Evolutionary conservation across 2,329 filamentous ascomycete genomes (phyloP).

Genomic region (Claviceps sp.): DNA sequence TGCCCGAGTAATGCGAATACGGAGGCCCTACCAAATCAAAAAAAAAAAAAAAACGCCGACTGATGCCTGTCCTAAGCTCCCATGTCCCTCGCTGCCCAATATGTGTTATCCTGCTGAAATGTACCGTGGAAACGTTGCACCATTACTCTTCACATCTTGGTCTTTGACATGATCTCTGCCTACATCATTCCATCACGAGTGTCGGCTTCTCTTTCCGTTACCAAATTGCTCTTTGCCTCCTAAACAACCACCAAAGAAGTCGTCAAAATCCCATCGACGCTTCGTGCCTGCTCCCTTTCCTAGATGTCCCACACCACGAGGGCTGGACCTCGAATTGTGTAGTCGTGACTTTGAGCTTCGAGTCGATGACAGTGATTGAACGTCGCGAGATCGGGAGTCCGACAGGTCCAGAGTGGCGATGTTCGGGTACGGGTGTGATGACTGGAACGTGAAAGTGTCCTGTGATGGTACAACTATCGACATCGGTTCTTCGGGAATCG

Average conservation of each 20-base stretch:
- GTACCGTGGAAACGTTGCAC: conserved; percentile 5
- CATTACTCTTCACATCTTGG: conserved; percentile 5
- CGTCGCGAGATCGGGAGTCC: conserved; percentile 32
- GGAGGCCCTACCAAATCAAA: conserved; percentile 14
- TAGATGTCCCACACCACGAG: conserved; percentile 28
- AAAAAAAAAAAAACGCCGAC: conserved; percentile 18
- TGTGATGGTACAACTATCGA: conserved; percentile 39
- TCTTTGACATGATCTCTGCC: conserved; percentile 6
- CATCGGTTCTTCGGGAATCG: conserved; percentile 16
- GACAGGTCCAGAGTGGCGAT: conserved; percentile 48
- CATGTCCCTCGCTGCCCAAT: conserved; percentile 21
- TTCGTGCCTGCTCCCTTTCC: conserved; percentile 58
- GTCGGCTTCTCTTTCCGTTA: conserved; percentile 36
- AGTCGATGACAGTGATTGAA: conserved; percentile 14
- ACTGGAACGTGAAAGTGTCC: conserved; percentile 57
- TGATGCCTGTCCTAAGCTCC: conserved; percentile 23
- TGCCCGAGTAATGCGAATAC: conserved; percentile 10
- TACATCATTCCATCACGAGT: conserved; percentile 18
- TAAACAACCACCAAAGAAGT: conserved; percentile 60
- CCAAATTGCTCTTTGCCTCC: conserved; percentile 48
- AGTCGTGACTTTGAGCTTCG: conserved; percentile 18
- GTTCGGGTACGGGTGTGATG: conserved; percentile 46
- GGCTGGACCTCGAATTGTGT: conserved; percentile 12
- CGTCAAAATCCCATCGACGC: conserved; percentile 57
- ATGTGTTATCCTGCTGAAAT: conserved; percentile 12